These are phyloP conservation scores for Cardamine resedifolia DNA, from an alignment of 345 rosid genomes.

Conservation along the genomic window DNA sequence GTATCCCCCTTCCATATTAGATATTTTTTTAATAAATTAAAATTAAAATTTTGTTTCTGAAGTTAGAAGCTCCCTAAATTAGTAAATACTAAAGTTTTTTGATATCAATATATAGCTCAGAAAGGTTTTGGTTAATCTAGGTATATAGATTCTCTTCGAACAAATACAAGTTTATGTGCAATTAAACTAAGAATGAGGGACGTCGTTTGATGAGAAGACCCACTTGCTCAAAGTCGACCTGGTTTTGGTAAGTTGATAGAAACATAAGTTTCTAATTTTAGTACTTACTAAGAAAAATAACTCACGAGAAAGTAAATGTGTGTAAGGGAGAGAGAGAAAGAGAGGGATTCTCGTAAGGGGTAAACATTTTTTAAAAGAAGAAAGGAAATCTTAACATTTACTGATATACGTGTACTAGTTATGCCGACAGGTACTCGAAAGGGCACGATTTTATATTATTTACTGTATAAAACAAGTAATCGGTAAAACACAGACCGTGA, in stretches of 20 bases:
- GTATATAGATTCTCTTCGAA: slow-evolving; percentile 7
- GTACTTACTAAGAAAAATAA: slow-evolving; percentile 28
- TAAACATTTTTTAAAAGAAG: slow-evolving; percentile 21
- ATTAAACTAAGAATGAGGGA: neutral
- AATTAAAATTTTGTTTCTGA: neutral
- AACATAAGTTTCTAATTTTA: slow-evolving; percentile 38
- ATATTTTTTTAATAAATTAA: neutral
- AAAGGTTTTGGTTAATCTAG: neutral
- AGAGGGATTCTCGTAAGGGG: neutral
- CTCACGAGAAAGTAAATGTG: slow-evolving; percentile 7
- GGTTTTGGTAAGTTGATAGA: slow-evolving; percentile 33
- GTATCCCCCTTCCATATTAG: neutral
- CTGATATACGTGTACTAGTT: slow-evolving; percentile 24
- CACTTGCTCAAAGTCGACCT: slow-evolving; percentile 33
- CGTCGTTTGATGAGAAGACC: slow-evolving; percentile 29
- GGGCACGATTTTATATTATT: slow-evolving; percentile 21
- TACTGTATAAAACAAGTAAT: slow-evolving; percentile 1
- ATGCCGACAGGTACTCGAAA: slow-evolving; percentile 29
- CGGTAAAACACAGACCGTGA: slow-evolving; percentile 20
- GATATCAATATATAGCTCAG: neutral
- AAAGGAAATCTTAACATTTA: slow-evolving; percentile 29
- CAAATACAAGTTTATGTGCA: slow-evolving; percentile 6
- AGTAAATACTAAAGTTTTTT: neutral
- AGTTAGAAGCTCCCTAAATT: neutral
- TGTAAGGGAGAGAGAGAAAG: neutral